Evolutionary conservation across 257 asterid species (phyloP).

Genomic region (Gentiana macrophylla): DNA sequence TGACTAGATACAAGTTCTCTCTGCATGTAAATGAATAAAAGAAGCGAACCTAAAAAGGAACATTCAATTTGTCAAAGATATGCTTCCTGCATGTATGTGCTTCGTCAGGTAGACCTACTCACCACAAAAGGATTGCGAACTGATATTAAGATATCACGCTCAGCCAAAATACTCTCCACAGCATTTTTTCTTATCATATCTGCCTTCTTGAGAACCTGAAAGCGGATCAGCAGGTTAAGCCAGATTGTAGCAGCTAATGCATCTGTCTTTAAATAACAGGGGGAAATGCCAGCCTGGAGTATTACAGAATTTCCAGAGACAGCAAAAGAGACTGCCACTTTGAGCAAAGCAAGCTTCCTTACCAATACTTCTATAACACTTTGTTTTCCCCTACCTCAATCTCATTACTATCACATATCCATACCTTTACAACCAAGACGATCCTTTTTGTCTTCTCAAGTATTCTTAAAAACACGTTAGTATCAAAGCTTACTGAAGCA

Average conservation of each 20-base stretch:
- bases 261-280: no score
- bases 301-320: no score
- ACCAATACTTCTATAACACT: no score
- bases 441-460: no score
- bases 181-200: slow-evolving; percentile 99
- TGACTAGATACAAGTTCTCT: slow-evolving; percentile 92
- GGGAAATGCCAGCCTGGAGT: no score
- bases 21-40: slow-evolving; percentile 99
- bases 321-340: no score
- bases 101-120: slow-evolving; percentile 33
- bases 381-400: no score
- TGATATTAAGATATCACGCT: slow-evolving; percentile 90
- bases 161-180: slow-evolving; percentile 98
- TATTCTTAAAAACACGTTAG: no score
- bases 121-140: slow-evolving; percentile 99
- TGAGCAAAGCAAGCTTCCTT: no score
- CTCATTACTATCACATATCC: no score
- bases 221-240: slow-evolving; percentile 10
- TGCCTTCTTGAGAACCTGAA: slow-evolving; percentile 93
- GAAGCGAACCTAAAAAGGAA: slow-evolving; percentile 70
- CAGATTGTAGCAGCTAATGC: not conserved
- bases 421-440: no score
- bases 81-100: slow-evolving; percentile 11
- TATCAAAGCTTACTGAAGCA: no score
- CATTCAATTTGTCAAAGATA: slow-evolving; percentile 17